Conservation (phyloP, 768 basidiomycete genomes). For the Rhizopogon vinicolor region DNA sequence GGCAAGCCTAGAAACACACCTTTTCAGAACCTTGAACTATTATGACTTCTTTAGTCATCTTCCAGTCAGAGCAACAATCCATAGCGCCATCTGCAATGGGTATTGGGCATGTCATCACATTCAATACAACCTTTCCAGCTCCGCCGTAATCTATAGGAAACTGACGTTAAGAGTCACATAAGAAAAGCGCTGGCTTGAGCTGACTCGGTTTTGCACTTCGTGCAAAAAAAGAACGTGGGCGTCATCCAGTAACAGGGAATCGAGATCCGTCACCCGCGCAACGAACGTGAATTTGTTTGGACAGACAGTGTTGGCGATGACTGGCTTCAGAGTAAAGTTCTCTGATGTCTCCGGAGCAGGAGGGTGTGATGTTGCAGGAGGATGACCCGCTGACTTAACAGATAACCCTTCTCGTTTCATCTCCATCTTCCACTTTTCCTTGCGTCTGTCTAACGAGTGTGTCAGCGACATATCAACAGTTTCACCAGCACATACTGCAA, state of each 20-base stretch:
- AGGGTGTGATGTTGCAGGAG: neutral
- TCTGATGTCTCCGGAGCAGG: conserved; percentile 3
- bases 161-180: neutral
- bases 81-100: conserved; percentile 44
- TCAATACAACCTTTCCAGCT: conserved; percentile 40
- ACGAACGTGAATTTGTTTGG: conserved; percentile 38
- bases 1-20: conserved; percentile 22
- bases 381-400: neutral
- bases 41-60: conserved; percentile 39
- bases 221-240: conserved; percentile 46
- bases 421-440: conserved; percentile 27
- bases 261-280: conserved; percentile 54
- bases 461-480: neutral
- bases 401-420: conserved; percentile 6
- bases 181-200: conserved; percentile 8
- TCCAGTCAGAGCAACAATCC: conserved; percentile 46
- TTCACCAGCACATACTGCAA: neutral
- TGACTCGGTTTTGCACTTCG: conserved; percentile 48
- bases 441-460: conserved; percentile 22
- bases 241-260: conserved; percentile 45
- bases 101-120: conserved; percentile 51
- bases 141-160: conserved; percentile 36
- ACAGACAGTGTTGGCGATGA: conserved; percentile 25
- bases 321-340: conserved; percentile 32
- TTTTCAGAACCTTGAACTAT: conserved; percentile 42